Evolutionary conservation across 1,284 basidiomycete genomes (phyloP).

Genomic region (Phellinidium pouzarii): DNA sequence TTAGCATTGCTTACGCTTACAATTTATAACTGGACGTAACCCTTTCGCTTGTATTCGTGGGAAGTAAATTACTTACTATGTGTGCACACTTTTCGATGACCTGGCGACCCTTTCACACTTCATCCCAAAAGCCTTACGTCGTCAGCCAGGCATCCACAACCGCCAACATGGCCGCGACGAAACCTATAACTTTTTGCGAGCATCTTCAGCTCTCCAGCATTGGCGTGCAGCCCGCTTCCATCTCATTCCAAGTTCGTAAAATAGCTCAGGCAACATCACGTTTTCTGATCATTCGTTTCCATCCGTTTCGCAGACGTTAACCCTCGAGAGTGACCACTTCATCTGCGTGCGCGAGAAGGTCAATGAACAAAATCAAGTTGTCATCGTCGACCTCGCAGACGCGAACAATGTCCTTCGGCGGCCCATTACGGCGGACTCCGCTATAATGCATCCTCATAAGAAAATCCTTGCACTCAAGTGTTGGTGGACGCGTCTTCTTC

Average conservation of each 20-base stretch:
- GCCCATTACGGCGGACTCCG: slow-evolving; percentile 95
- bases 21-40: neutral
- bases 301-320: slow-evolving; percentile 56
- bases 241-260: slow-evolving; percentile 84
- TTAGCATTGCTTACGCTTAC: too few species aligned
- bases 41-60: neutral
- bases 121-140: slow-evolving; percentile 14
- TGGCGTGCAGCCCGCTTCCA: slow-evolving; percentile 93
- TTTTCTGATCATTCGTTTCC: slow-evolving; percentile 17
- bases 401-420: slow-evolving; percentile 94
- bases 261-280: neutral
- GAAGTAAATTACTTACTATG: slow-evolving; percentile 1
- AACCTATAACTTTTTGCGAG: slow-evolving; percentile 80
- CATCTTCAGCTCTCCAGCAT: slow-evolving; percentile 92
- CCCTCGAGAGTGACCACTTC: slow-evolving; percentile 95
- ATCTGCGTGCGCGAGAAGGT: slow-evolving; percentile 90
- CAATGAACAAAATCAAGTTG: slow-evolving; percentile 91
- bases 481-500: slow-evolving; percentile 30
- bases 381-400: slow-evolving; percentile 93
- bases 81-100: neutral
- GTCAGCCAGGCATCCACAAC: slow-evolving; percentile 14
- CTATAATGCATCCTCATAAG: slow-evolving; percentile 97
- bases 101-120: slow-evolving; percentile 6
- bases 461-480: slow-evolving; percentile 97
- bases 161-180: slow-evolving; percentile 38